Evolutionary conservation across 192 early-diverging fungal species (phyloP), one percentile per base, ranked within the genome.

Genomic region (Coemansia aciculifera): DNA sequence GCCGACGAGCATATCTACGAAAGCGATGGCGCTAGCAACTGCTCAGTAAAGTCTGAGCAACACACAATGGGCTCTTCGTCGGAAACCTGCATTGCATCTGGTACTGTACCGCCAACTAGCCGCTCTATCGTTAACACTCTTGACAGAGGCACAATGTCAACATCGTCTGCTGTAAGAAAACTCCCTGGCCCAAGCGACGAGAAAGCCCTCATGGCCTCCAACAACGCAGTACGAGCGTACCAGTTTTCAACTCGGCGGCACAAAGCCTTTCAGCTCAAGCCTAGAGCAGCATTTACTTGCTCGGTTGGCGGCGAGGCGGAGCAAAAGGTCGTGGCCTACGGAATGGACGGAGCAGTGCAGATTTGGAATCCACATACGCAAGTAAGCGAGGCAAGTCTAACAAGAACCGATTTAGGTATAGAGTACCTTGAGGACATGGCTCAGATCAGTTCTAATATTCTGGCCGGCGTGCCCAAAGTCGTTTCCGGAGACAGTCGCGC

Each of bases 271-370:
- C 52, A 74, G 48, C 68, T 66, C 5, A 79, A 79, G 44, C 77
- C 77, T 1, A 64, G 77, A 6, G 77, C 68, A 23, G 77, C 68
- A 13, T 67, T 70, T 15, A 19, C 52, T 11, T 79, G 77, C 62
- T 39, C 57, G 21, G 34, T 79, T 48, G 61, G 70, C 15, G 64
- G 65, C 6, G 42, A 43, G 34, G 17, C 59, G 17, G 40, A 63
- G 15, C 64, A 66, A 15, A 59, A 54, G 19, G 40, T 68, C 2
- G 71, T 74, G 2, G 72, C 77, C 13, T 74, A 79, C 32, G 72
- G 72, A 29, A 51, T 79, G 61, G 77, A 79, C 37, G 68, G 72
- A 12, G 27, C 77, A 11, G 68, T 79, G 34, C 71, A 74, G 65
- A 51, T 79, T 31, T 79, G 77, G 77, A 48, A 73, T 27, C 77